Percentiles rank a stretch among this genome's conserved stretches.
phyloP scores from a whole-genome alignment of 2,329 filamentous ascomycete genomes.

The Apiospora phragmitis region DNA sequence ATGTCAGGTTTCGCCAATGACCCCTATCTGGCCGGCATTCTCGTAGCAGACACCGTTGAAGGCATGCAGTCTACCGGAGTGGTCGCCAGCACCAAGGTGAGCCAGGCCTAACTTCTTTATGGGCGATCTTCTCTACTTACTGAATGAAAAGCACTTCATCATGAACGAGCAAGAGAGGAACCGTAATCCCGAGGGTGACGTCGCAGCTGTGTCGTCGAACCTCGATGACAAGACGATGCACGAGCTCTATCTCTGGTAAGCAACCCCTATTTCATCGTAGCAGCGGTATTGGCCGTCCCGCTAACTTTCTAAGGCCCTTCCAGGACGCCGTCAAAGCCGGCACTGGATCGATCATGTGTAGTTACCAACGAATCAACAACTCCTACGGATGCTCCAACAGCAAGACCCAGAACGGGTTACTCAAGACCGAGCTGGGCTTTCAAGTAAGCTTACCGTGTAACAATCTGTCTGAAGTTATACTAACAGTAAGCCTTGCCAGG shows the following conservation, averaged over 20 bases:
- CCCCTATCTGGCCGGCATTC: constrained; percentile 58
- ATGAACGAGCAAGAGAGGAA: constrained; percentile 75
- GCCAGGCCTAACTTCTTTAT: background rate
- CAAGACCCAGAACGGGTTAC: constrained; percentile 64
- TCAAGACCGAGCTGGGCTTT: constrained; percentile 63
- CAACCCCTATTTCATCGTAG: too few relatives aligned
- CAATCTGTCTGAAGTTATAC: background rate
- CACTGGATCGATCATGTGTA: constrained; percentile 59
- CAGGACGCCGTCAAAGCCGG: constrained; percentile 66
- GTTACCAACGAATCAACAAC: constrained; percentile 72
- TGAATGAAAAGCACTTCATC: constrained; percentile 53
- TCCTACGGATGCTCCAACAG: constrained; percentile 72
- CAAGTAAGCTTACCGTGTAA: constrained; percentile 34
- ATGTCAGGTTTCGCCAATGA: constrained; percentile 43
- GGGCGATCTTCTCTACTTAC: background rate
- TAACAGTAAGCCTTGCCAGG: constrained; percentile 15
- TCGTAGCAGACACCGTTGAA: constrained; percentile 55
- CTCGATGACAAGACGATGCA: constrained; percentile 62
- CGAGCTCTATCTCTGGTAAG: constrained; percentile 63
- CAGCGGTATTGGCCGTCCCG: background rate
- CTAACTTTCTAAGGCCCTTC: constrained; percentile 55
- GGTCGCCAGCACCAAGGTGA: constrained; percentile 61
- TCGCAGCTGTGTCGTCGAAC: constrained; percentile 54
- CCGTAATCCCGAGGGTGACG: constrained; percentile 62
- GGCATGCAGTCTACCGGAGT: constrained; percentile 73